Conservation (phyloP, 108 stramenopile species). For the Conticribra guillardii region DNA sequence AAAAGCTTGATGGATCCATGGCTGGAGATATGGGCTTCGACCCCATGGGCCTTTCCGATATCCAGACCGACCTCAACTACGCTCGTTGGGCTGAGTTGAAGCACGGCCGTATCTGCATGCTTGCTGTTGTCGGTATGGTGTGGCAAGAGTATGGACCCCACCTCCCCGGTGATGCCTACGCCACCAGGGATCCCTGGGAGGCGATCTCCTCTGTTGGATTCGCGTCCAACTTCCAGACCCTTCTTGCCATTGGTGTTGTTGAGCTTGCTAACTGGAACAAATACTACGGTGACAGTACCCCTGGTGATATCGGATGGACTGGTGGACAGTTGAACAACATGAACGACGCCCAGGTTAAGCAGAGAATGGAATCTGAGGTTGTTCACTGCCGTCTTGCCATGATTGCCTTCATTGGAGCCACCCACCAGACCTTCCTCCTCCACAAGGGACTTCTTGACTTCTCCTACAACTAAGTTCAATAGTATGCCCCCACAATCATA, state of each 20-base stretch:
- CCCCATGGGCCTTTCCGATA: slow-evolving; percentile 94
- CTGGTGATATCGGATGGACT: slow-evolving; percentile 80
- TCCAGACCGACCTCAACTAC: slow-evolving; percentile 82
- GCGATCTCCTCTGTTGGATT: slow-evolving; percentile 76
- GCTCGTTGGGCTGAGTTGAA: slow-evolving; percentile 91
- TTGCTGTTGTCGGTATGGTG: slow-evolving; percentile 83
- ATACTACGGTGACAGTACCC: slow-evolving; percentile 77
- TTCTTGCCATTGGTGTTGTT: slow-evolving; percentile 70
- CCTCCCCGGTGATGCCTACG: slow-evolving; percentile 80
- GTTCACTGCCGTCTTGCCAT: slow-evolving; percentile 91
- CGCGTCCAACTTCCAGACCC: slow-evolving; percentile 80
- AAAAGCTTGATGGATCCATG: slow-evolving; percentile 94
- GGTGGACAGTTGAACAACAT: slow-evolving; percentile 48
- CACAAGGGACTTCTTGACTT: slow-evolving; percentile 74
- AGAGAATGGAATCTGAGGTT: slow-evolving; percentile 65
- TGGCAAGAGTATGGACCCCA: slow-evolving; percentile 80
- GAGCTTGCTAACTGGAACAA: slow-evolving; percentile 73
- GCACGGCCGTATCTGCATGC: slow-evolving; percentile 83
- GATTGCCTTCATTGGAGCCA: slow-evolving; percentile 87
- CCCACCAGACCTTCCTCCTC: slow-evolving; percentile 85
- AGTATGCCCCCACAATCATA: neutral
- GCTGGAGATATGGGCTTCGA: slow-evolving; percentile 96
- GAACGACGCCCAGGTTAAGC: slow-evolving; percentile 46
- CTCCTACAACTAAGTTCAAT: no score
- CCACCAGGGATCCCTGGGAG: slow-evolving; percentile 79